These are phyloP conservation scores for Prillingera fragicola DNA, from an alignment of 1,284 basidiomycete genomes.

Conservation along the genomic window DNA sequence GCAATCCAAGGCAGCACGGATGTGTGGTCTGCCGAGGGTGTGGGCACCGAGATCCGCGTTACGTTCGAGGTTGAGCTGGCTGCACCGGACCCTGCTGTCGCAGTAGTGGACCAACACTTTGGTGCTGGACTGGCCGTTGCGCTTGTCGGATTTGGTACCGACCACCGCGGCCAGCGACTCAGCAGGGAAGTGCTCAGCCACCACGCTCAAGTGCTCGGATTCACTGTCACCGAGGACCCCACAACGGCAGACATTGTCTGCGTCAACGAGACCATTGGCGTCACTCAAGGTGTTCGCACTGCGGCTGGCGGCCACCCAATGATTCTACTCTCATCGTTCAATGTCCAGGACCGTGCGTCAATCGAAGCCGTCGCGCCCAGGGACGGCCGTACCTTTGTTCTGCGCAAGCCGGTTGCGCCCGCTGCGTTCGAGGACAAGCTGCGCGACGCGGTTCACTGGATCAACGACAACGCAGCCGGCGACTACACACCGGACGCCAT, in stretches of 20 bases:
- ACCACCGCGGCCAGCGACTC: slow-evolving; percentile 64
- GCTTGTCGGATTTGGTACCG: slow-evolving; percentile 65
- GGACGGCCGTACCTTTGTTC: too few relatives aligned
- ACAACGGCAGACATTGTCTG: slow-evolving; percentile 69
- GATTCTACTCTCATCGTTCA: slow-evolving; percentile 76
- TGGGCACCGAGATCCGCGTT: slow-evolving; percentile 90
- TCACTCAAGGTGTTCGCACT: not conserved
- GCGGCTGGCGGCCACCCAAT: slow-evolving; percentile 6
- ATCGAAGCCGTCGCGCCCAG: too few relatives aligned
- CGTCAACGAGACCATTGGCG: slow-evolving; percentile 72
- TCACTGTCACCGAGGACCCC: slow-evolving; percentile 52
- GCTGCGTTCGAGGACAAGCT: slow-evolving; percentile 64
- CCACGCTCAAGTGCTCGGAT: slow-evolving; percentile 77
- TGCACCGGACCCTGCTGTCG: too few relatives aligned
- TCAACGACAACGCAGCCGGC: slow-evolving; percentile 35
- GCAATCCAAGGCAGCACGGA: slow-evolving; percentile 72
- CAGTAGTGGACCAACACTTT: too few relatives aligned
- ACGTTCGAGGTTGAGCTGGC: slow-evolving; percentile 70
- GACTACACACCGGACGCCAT: not conserved
- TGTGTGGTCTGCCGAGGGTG: slow-evolving; percentile 60
- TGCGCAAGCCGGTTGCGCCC: slow-evolving; percentile 87
- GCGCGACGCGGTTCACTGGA: slow-evolving; percentile 63
- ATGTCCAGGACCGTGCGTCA: too few relatives aligned
- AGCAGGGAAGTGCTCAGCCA: slow-evolving; percentile 59
- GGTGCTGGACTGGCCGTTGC: too few relatives aligned